Evolutionary conservation across 495 filamentous ascomycete species (phyloP), one percentile per base, ranked within the genome.

Genomic region (Talaromyces thailandensis): DNA sequence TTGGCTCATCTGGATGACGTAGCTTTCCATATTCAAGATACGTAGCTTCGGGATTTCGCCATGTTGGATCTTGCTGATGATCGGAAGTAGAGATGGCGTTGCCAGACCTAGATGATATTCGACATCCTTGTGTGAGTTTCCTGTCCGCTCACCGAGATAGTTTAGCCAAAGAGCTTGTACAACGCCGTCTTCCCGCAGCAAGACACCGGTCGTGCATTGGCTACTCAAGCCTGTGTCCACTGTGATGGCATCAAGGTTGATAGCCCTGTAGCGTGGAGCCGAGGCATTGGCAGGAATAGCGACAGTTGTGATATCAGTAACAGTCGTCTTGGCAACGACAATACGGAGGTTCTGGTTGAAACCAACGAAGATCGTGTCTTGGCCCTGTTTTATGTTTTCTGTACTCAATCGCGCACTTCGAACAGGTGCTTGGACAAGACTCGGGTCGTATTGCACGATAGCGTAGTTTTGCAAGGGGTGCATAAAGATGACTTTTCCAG

Each of bases 391-490:
- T 70, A 98, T 92, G 63, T 82, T 82, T 61, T 92, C 82, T 16
- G 79, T 83, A 68, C 92, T 88, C 56, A 99, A 84, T 68, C 82
- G 89, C 24, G 94, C 93, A 66, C 88, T 93, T 73, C 95, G 80
- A 23, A 99, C 91, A 5, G 95, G 93, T 6, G 95, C 94, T 66
- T 95, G 84, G 51, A 98, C 95, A 1, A 99, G 84, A 35, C 82
- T 86, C 2, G 95, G 89, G 72, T 99, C 94, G 70, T 98, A 99
- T 73, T 95, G 89, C 61, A 99, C 83, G 67, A 99, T 88, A 64
- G 87, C 88, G 75, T 97, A 99, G 72, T 99, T 99, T 70, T 97
- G 95, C 31, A 98, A 79, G n/a, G 94, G 94, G 73, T 99, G 94
- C 77, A 99, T 81, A 79, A 99, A 99, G 23, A 96, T 80, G 16